Conservation (phyloP, 352 stramenopile genomes). For the Pythium aquatile region DNA sequence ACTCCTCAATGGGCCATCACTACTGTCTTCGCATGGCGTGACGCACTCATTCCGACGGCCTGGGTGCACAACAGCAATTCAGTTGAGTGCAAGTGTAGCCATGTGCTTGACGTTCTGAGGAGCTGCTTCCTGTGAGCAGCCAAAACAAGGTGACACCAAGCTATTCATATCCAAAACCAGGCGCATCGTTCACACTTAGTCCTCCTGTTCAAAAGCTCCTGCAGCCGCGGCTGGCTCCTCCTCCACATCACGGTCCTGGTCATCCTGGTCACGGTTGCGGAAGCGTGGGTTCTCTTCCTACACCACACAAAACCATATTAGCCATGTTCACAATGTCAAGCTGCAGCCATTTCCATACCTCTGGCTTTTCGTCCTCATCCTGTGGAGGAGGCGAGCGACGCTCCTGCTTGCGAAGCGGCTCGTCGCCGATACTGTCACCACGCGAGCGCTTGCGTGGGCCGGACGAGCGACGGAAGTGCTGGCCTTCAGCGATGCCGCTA, state of each 20-base stretch:
- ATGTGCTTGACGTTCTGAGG: background rate
- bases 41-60: too few relatives aligned
- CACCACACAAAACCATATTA: constrained; percentile 14
- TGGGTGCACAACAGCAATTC: too few relatives aligned
- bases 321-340: background rate
- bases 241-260: constrained; percentile 28
- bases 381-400: constrained; percentile 24
- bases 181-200: constrained; percentile 4
- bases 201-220: constrained; percentile 5
- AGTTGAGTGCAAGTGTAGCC: background rate
- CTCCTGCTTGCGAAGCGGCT: constrained; percentile 44
- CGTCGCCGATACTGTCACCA: constrained; percentile 50
- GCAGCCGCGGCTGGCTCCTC: constrained; percentile 9
- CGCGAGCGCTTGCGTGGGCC: constrained; percentile 52
- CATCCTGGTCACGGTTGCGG: constrained; percentile 48
- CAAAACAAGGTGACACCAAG: background rate
- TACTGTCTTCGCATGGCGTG: too few relatives aligned
- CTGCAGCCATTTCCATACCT: constrained; percentile 8
- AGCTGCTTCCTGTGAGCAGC: background rate
- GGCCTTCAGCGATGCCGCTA: constrained; percentile 53
- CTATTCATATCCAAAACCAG: background rate
- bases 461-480: constrained; percentile 69
- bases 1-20: background rate
- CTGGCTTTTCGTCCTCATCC: constrained; percentile 20
- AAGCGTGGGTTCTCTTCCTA: constrained; percentile 65